Conservation (phyloP, 352 stramenopile species). For the Phytophthora uliginosa region DNA sequence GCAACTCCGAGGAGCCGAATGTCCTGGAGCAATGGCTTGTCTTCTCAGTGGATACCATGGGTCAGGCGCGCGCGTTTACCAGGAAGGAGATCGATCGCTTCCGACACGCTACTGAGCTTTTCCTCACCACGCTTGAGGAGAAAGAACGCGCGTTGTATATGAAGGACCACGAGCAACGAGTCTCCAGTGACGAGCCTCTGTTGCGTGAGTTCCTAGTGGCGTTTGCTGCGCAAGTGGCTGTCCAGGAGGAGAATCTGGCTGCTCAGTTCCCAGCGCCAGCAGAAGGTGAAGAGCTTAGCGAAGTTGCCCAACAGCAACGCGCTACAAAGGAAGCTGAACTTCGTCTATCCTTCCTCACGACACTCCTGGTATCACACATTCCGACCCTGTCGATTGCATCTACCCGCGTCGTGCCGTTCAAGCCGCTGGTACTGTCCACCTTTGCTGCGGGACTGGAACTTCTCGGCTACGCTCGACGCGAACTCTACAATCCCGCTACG, state of each 20-base stretch:
- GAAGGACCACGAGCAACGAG: constrained; percentile 66
- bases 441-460: constrained; percentile 64
- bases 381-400: constrained; percentile 58
- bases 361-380: constrained; percentile 59
- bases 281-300: constrained; percentile 36
- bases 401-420: constrained; percentile 70
- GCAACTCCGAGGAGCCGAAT: constrained; percentile 69
- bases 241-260: constrained; percentile 74
- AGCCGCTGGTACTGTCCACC: constrained; percentile 49
- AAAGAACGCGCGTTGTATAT: constrained; percentile 77
- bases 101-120: constrained; percentile 57
- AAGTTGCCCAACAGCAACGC: constrained; percentile 36
- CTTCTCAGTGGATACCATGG: constrained; percentile 79
- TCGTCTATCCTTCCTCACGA: constrained; percentile 61
- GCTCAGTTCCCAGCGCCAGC: constrained; percentile 47
- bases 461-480: constrained; percentile 48
- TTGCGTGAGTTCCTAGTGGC: constrained; percentile 77
- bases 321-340: constrained; percentile 63
- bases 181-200: constrained; percentile 54
- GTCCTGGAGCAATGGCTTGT: constrained; percentile 82
- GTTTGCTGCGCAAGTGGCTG: constrained; percentile 59
- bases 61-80: constrained; percentile 75
- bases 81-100: constrained; percentile 69
- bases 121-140: constrained; percentile 68
- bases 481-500: constrained; percentile 67